These are phyloP conservation scores for Colletotrichum echinochloae DNA, from an alignment of 2,329 filamentous ascomycete genomes.

Conservation along the genomic window DNA sequence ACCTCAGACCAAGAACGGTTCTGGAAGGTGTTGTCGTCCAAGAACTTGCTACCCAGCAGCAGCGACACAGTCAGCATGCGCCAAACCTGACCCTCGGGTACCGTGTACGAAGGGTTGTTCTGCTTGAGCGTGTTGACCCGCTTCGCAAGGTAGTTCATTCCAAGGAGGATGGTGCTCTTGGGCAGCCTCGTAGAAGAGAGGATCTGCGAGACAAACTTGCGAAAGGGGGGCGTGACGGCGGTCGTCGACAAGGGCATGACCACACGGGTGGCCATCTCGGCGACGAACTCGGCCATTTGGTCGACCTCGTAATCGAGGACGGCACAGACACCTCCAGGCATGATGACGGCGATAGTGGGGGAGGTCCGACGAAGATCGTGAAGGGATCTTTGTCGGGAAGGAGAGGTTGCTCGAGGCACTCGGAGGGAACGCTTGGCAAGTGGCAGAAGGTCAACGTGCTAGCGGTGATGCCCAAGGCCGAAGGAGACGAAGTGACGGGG, in stretches of 20 bases:
- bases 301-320: constrained; percentile 98
- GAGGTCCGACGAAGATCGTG: constrained; percentile 55
- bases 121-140: constrained; percentile 80
- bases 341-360: constrained; percentile 56
- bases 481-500: constrained; percentile 7
- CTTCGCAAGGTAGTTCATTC: constrained; percentile 89
- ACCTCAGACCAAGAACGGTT: constrained; percentile 97
- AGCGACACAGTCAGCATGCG: constrained; percentile 87
- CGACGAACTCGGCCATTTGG: constrained; percentile 94
- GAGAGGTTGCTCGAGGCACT: constrained; percentile 36
- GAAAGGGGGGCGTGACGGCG: constrained; percentile 76
- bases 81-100: constrained; percentile 81
- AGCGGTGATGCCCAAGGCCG: constrained; percentile 17
- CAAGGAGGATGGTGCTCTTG: constrained; percentile 89
- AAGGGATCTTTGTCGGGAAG: constrained; percentile 53
- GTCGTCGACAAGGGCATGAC: constrained; percentile 60
- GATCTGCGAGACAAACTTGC: constrained; percentile 92
- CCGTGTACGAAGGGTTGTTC: constrained; percentile 62
- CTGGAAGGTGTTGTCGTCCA: constrained; percentile 98
- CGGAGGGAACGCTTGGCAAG: constrained; percentile 17
- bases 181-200: constrained; percentile 90
- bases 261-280: constrained; percentile 80
- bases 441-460: constrained; percentile 1
- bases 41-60: constrained; percentile 91
- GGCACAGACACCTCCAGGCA: constrained; percentile 87